Evolutionary conservation across 768 basidiomycete genomes (phyloP), one percentile per base, ranked within the genome.

Genomic region (Crucibulum laeve): DNA sequence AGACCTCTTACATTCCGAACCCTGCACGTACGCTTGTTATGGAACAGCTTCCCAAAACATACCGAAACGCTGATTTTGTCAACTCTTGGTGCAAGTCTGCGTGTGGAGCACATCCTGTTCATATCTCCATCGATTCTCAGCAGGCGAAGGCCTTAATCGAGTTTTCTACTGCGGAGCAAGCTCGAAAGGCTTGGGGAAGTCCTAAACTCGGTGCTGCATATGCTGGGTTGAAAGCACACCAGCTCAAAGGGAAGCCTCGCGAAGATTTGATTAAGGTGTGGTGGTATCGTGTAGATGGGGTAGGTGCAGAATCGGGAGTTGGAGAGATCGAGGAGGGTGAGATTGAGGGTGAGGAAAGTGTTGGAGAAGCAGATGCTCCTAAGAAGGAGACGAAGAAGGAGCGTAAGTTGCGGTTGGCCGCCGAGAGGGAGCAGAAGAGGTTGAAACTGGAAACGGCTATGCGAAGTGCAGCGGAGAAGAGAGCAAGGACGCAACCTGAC

Each of bases 1-100:
- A 49, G 37, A 52, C 50, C 6, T 40, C 54, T 0, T 72, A 76
- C 46, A 57, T 61, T 7, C 76, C 77, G 32, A 71, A 73, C 48
- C 72, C 72, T 4, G 61, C 70, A 2, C 66, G 74, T 11, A 77
- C 79, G 1, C 58, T 82, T 22, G 74, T 82, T 19, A 70, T 82
- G 60, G 77, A 80, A 48, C 70, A 72, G 41, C 59, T 82, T 4
- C 79, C 79, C 1, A 77, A 75, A 46, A 54, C 65, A 3, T 64
- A 69, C 49, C 72, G 77, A 35, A 68, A 61, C 4, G 51, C 49
- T 3, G 63, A 65, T 18, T 79, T 67, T 50, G 58, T 74, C 25
- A 62, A 62, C 30, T 53, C 49, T 15, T 80, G 79, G 76, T 62
- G 65, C 43, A 64, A 62, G 43, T 51, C 52, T 33, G 71, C 66